Base-by-base conservation (phyloP, 1,284 basidiomycete species). In the Puccinia hordei region DNA sequence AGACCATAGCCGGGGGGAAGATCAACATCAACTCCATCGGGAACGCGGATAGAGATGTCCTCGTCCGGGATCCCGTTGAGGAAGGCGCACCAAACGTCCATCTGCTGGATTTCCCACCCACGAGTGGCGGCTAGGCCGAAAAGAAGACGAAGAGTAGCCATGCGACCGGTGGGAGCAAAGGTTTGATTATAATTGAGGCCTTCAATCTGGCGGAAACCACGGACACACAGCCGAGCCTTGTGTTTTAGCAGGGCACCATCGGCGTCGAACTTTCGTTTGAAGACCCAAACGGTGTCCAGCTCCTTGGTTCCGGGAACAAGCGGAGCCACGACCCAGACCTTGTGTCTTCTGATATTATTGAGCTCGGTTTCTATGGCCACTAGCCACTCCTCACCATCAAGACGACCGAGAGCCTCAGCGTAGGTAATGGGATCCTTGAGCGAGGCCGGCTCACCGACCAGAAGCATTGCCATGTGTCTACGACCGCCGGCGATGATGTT, bases 81-180 rank as follows among this genome's bases (percentile, higher is more conserved):
- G 33, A 73, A 73, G 15, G 71, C 71, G 27, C 41, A 30, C 49
- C 33, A 12, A 8, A 73, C 53, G 35, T 73, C 71, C 46, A 73
- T 55, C 53, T 73, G 71, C 13, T 41, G 19, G 10, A 63, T 24
- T n/a, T 75, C 35, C 4, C 59, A 57, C 17, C 63, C 73, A 5
- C 46, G 22, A 44, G 6, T 38, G 0, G 55, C 57, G 13, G 17
- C 15, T 33, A 15, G 19, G 6, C n/a, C 19, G 5, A 61, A 13
- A 5, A 59, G 24, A 5, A 46, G 12, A 24, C 12, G 55, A 10
- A 63, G 44, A 35, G 73, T 44, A 44, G 53, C 5, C 6, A 55
- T 9, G 1, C 73, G 8, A 8, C 73, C 55, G 19, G 73, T 75
- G 10, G 73, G 73, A 6, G 73, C 27, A 75, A 59, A 61, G 27